phyloP scores from a whole-genome alignment of 2,329 filamentous ascomycete species.

The Bipolaris victoriae region DNA sequence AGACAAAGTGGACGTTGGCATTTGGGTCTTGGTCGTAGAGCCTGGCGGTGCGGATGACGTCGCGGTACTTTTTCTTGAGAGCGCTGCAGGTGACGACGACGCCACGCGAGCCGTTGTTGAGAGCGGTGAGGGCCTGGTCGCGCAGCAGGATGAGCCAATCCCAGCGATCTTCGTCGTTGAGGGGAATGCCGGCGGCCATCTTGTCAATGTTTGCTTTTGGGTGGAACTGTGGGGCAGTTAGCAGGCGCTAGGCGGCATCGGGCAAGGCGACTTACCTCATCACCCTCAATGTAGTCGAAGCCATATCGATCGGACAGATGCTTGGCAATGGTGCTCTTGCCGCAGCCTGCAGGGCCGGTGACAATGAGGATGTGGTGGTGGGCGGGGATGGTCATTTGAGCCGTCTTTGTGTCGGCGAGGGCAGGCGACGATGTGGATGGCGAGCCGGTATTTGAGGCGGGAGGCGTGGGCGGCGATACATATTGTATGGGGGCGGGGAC shows the following conservation, averaged over 20 bases:
- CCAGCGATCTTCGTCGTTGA: slow-evolving; percentile 95
- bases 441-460: slow-evolving; percentile 35
- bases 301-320: slow-evolving; percentile 52
- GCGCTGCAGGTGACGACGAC: slow-evolving; percentile 98
- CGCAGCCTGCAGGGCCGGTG: slow-evolving; percentile 60
- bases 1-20: slow-evolving; percentile 81
- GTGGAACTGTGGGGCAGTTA: slow-evolving; percentile 51
- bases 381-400: slow-evolving; percentile 39
- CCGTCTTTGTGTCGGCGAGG: slow-evolving; percentile 20
- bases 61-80: slow-evolving; percentile 95
- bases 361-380: slow-evolving; percentile 60
- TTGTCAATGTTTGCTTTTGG: slow-evolving; percentile 69
- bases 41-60: slow-evolving; percentile 62
- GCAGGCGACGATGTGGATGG: slow-evolving; percentile 30
- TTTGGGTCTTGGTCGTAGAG: slow-evolving; percentile 55
- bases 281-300: slow-evolving; percentile 59
- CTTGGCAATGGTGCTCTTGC: slow-evolving; percentile 60
- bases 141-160: slow-evolving; percentile 77
- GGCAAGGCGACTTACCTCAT: slow-evolving; percentile 50
- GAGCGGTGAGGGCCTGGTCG: slow-evolving; percentile 51
- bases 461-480: slow-evolving; percentile 39
- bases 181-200: slow-evolving; percentile 81
- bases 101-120: slow-evolving; percentile 52
- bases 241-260: background rate
- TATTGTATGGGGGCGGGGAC: slow-evolving; percentile 39